Base-by-base conservation (phyloP, 78 protist genomes). In the Chrysochromulina parva region DNA sequence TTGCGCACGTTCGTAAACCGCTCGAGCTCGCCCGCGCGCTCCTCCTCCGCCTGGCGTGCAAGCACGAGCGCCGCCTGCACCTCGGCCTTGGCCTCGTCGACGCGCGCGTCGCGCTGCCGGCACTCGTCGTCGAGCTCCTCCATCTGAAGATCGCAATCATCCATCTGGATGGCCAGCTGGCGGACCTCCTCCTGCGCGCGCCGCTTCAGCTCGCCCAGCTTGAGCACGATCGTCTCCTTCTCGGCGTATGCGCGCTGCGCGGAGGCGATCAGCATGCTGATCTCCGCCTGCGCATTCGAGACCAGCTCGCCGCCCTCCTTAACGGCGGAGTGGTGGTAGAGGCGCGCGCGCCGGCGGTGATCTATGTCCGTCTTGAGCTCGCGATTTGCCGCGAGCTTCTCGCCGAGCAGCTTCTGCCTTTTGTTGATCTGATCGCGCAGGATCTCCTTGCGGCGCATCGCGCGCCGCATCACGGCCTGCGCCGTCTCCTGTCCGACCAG, bases 241-340 rank as follows among this genome's bases (percentile, higher is more conserved):
- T 71, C 80, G 53, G 80, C 80, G 52, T 71, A 71, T 11, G 80
- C 80, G 38, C 80, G 80, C 80, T 71, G 80, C 80, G 80, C 80
- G 53, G 80, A 38, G 52, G 17, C 52, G 80, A 71, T 71, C 53
- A 71, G 6, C 16, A 3, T 38, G n/a, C n/a, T 4, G 52, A 71
- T 38, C n/a, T 65, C 71, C 10, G n/a, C 24, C 28, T 19, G 62
- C 14, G 9, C 62, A 58, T 58, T 14, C 9, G 62, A 7, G 62
- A 58, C 62, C 62, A 14, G 62, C 14, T 7, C 62, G 14, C 71
- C 24, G 71, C 71, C 71, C 28, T 17, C 17, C 71, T 9, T 71
- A 16, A 26, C 17, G 16, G 80, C 80, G 17, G 80, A 5, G 38
- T 13, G 55, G 80, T 71, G 55, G 17, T 71, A 52, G n/a, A 38